These are phyloP conservation scores for Komagataella pseudopastoris DNA, from an alignment of 805 yeast species.

Conservation along the genomic window DNA sequence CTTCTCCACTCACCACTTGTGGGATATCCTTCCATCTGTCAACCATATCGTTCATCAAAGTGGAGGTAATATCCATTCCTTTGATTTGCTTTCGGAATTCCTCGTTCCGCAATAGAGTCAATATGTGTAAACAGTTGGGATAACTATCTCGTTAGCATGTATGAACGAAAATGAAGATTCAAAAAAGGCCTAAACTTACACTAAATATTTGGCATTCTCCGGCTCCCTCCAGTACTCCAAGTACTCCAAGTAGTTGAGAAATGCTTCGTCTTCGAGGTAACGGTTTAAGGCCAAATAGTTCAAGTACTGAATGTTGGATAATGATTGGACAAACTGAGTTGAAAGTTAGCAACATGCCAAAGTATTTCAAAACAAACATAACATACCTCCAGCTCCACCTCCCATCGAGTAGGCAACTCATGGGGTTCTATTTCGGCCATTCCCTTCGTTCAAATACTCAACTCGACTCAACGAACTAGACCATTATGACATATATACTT, in stretches of 20 bases:
- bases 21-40: conserved; percentile 43
- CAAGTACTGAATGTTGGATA: conserved; percentile 81
- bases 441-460: background rate
- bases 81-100: conserved; percentile 42
- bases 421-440: conserved; percentile 1
- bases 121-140: conserved; percentile 79
- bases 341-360: background rate
- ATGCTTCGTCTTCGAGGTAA: conserved; percentile 56
- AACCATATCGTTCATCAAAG: conserved; percentile 65
- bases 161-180: background rate
- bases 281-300: conserved; percentile 79
- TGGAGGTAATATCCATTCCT: conserved; percentile 41
- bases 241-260: conserved; percentile 65
- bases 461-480: background rate
- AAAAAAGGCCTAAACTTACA: conserved; percentile 16
- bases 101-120: conserved; percentile 44
- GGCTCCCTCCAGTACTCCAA: conserved; percentile 79
- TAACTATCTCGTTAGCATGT: conserved; percentile 23
- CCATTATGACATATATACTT: too few species aligned
- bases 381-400: conserved; percentile 66
- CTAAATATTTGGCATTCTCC: conserved; percentile 53
- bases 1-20: background rate
- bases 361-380: background rate
- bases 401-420: conserved; percentile 70
- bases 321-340: conserved; percentile 69